Percentiles rank a stretch among this genome's conserved stretches.
These are phyloP conservation scores for Candida lessepsii DNA, from an alignment of 805 yeast genomes.

Conservation along the genomic window DNA sequence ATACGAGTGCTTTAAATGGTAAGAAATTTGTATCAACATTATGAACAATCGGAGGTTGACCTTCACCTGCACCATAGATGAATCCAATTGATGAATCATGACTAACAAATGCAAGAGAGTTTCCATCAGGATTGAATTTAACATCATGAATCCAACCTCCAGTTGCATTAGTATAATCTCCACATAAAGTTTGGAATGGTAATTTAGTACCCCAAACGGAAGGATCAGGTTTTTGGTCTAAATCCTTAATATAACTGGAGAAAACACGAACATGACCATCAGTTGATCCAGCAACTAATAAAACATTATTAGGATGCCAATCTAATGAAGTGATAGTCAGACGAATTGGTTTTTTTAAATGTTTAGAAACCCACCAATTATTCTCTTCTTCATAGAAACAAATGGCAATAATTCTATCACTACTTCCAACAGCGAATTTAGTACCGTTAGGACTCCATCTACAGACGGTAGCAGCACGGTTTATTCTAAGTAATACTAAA, in stretches of 20 bases:
- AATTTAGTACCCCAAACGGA: conserved; percentile 91
- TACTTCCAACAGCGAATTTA: conserved; percentile 96
- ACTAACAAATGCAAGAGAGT: conserved; percentile 74
- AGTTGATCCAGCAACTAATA: conserved; percentile 87
- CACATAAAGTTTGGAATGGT: conserved; percentile 90
- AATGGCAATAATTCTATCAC: conserved; percentile 90
- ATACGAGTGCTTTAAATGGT: conserved; percentile 78
- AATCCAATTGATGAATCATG: conserved; percentile 85
- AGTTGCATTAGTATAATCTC: conserved; percentile 65
- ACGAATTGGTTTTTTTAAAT: conserved; percentile 90
- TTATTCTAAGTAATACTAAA: conserved; percentile 85
- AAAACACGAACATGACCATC: conserved; percentile 19
- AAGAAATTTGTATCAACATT: conserved; percentile 64
- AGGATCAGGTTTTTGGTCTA: conserved; percentile 79
- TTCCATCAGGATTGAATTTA: conserved; percentile 76
- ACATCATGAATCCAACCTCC: conserved; percentile 95
- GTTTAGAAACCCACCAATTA: conserved; percentile 99
- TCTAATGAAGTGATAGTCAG: conserved; percentile 79
- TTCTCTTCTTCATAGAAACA: conserved; percentile 95
- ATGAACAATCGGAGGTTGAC: conserved; percentile 54
- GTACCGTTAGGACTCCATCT: conserved; percentile 94
- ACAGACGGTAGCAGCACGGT: conserved; percentile 92
- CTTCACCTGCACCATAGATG: conserved; percentile 73
- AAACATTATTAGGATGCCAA: conserved; percentile 93
- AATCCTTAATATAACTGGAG: conserved; percentile 79